Evolutionary conservation across 768 basidiomycete genomes (phyloP), one percentile per base, ranked within the genome.

Genomic region (Phylloporus sp.): DNA sequence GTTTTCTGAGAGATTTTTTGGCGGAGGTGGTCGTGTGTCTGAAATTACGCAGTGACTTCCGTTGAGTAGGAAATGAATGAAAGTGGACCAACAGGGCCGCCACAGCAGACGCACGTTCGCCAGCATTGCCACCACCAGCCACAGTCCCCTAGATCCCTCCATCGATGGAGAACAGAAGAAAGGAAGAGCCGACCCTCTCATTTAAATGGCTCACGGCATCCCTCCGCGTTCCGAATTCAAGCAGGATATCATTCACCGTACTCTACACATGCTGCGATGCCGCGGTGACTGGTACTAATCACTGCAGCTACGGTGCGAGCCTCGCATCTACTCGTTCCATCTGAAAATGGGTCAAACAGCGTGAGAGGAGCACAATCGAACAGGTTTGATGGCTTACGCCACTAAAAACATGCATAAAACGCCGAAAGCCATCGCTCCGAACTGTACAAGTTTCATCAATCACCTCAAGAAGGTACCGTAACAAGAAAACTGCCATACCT

Each of bases 401-500:
- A 92, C 90, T 65, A 88, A 68, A 68, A 91, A 86, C 92, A 95
- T 95, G 76, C 91, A 94, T 64, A 80, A 67, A 59, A 95, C 92
- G 27, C 92, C 92, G 68, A 95, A 80, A 43, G 81, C 81, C 92
- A 95, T 95, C 53, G 91, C 92, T 53, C 78, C 86, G 72, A 95
- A 94, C 91, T 95, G 69, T 48, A 55, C 58, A 68, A 56, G 42
- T 50, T 39, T 46, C 46, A 54, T 67, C 52, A 61, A 54, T 56
- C 53, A 59, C 42, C 39, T 23, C 29, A 54, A 52, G 47, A 54
- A 52, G 47, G 52, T 55, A 52, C 48, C 57, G 36, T 34, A 34
- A 53, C 45, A 52, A 51, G 40, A 38, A 36, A 54, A 10, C 12
- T 39, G 41, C 8, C 56, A 27, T 54, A 85, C 91, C 85, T 97